Base-by-base conservation (phyloP, 1,284 basidiomycete genomes). In the Phaffia rhodozyma region DNA sequence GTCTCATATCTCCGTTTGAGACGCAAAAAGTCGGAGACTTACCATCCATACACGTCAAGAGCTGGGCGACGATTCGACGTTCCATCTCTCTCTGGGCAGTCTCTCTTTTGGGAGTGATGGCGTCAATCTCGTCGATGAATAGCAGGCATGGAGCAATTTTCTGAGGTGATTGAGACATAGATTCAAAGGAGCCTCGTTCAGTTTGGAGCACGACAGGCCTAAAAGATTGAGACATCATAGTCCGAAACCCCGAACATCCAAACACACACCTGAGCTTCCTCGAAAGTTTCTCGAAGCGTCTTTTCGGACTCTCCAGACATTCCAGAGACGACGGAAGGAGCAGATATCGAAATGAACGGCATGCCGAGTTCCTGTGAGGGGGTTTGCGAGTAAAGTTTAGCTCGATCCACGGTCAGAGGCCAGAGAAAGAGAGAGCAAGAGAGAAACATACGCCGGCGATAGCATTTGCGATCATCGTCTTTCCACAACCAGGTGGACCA, bases 221-320 rank as follows among this genome's bases (percentile, higher is more conserved):
- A 55, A 21, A 4, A 54, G 51, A 53, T 52, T 38, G 32, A 18
- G 52, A 66, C 34, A 23, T 25, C 34, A 30, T n/a, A 27, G 11
- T 32, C 38, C 11, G 16, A 18, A 57, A n/a, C 43, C 21, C 6
- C 60, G 9, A 47, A 61, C 30, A 16, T 49, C 55, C 27, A 43
- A 53, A 21, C 66, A 74, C 79, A 21, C 48, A 87, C 89, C 76
- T 90, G 92, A 6, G 91, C 92, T 75, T 96, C 91, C 52, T 97
- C 94, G 72, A 98, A 98, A 0, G 91, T 93, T 71, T 97, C 94
- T 55, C 94, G 79, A 21, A 98, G 78, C 0, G 91, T 92, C 77
- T 94, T 96, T 75, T 98, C 94, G 0, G 89, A 92, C 77, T 98
- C 94, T 64, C 94, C 94, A 0, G 91, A 96, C 86, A 97, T 97